These are phyloP conservation scores for Phialophora macrospora DNA, from an alignment of 2,329 filamentous ascomycete species.

Conservation along the genomic window DNA sequence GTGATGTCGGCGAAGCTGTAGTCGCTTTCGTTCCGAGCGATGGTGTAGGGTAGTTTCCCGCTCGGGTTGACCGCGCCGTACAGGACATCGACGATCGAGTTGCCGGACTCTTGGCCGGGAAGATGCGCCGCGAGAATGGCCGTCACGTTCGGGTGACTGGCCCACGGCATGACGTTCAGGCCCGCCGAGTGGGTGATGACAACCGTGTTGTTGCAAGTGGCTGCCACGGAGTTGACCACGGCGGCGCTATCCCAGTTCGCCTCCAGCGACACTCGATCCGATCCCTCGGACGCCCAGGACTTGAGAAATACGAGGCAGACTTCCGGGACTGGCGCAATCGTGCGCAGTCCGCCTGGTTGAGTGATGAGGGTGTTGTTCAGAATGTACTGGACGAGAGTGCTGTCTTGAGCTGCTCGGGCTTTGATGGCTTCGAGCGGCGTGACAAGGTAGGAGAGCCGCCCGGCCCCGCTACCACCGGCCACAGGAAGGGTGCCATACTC, in stretches of 20 bases:
- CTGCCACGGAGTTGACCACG: constrained; percentile 54
- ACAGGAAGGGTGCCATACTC: constrained; percentile 37
- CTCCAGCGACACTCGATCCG: constrained; percentile 49
- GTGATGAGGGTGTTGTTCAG: constrained; percentile 52
- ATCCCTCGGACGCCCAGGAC: constrained; percentile 55
- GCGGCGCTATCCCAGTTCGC: constrained; percentile 51
- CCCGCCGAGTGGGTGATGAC: constrained; percentile 55
- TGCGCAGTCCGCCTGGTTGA: constrained; percentile 16
- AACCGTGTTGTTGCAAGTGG: constrained; percentile 57
- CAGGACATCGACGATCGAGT: constrained; percentile 78
- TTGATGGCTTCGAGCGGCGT: constrained; percentile 43
- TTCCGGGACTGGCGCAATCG: constrained; percentile 46
- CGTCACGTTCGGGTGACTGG: constrained; percentile 66
- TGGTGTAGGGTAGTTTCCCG: constrained; percentile 79
- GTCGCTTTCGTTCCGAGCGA: constrained; percentile 68
- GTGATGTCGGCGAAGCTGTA: constrained; percentile 70
- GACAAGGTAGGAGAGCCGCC: constrained; percentile 42
- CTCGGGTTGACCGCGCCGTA: constrained; percentile 80
- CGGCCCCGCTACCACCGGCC: constrained; percentile 43
- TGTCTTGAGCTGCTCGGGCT: constrained; percentile 37
- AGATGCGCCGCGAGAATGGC: constrained; percentile 82
- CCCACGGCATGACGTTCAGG: constrained; percentile 46
- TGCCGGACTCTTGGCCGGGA: constrained; percentile 82
- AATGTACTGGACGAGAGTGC: constrained; percentile 41
- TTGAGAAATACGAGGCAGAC: constrained; percentile 66